Conservation (phyloP, 177 flowering plant species). For the Vitis hybrid region DNA sequence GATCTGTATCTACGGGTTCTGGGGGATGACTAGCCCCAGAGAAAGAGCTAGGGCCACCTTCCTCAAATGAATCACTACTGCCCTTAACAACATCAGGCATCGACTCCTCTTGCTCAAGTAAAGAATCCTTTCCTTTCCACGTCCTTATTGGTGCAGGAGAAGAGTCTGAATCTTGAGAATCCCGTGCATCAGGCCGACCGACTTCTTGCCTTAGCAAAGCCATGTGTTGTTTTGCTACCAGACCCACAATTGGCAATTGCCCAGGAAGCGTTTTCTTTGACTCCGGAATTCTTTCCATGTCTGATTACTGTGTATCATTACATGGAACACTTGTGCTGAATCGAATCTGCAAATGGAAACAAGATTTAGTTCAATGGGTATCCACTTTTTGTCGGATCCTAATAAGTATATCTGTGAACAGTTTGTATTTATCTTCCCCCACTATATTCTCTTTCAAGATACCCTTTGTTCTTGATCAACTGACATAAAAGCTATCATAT, state of each 20-base stretch:
- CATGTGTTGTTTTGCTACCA: constrained; percentile 17
- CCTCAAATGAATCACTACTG: constrained; percentile 60
- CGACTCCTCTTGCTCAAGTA: constrained; percentile 40
- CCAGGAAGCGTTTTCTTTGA: constrained; percentile 32
- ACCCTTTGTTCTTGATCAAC: too few relatives aligned
- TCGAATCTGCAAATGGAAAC: constrained; percentile 21
- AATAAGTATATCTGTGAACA: too few relatives aligned
- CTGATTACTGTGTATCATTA: constrained; percentile 28
- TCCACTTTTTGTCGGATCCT: neutral
- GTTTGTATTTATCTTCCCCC: too few relatives aligned
- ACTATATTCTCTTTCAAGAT: too few relatives aligned
- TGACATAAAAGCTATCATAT: too few relatives aligned
- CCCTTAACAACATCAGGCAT: constrained; percentile 47
- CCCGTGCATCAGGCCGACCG: constrained; percentile 16
- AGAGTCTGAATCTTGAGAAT: constrained; percentile 27
- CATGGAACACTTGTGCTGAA: constrained; percentile 16
- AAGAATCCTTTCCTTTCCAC: constrained; percentile 60
- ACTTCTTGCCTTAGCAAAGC: constrained; percentile 24
- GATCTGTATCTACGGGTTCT: constrained; percentile 79
- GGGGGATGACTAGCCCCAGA: constrained; percentile 93
- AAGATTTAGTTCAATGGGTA: constrained; percentile 2
- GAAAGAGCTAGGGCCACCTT: constrained; percentile 59
- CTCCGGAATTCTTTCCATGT: constrained; percentile 62
- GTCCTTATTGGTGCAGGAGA: constrained; percentile 25
- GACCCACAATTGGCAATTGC: constrained; percentile 20